Base-by-base conservation (phyloP, 495 filamentous ascomycete genomes). In the Lophiostoma macrostomum region DNA sequence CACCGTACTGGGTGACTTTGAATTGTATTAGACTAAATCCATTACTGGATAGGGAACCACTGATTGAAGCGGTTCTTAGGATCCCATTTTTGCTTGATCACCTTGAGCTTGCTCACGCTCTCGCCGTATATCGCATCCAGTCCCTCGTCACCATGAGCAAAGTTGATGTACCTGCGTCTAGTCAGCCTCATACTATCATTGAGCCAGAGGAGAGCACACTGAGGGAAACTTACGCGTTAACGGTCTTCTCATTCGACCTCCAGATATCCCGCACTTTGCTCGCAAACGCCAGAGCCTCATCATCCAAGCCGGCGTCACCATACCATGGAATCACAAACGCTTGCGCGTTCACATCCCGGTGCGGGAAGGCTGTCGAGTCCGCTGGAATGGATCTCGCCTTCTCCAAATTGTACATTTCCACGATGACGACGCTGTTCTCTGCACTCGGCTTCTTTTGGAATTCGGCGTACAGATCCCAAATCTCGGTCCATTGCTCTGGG, bases 261-360 rank as follows among this genome's bases (percentile, higher is more conserved):
- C 30, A 43, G 22, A 51, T 39, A 11, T 44, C 50, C 19, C 30
- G 27, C 1, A 51, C 22, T 25, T 30, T 45, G 4, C 25, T 34
- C 28, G 61, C 69, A 36, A 66, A 69, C 4, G 55, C 47, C 10
- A 58, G 23, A 12, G 69, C 67, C 10, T 43, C 45, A 11, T 12
- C 31, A 43, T 68, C 63, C 13, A 70, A 49, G 12, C 34, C 56
- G 3, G 47, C 12, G 42, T 68, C 54, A 4, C 22, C 23, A 51
- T 73, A 71, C 64, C 59, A 65, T 0, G 67, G 55, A 14, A 71
- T 65, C 4, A 59, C 55, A 28, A 65, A 52, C 29, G 44, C 65
- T 35, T 70, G 41, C 32, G 52, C 63, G 22, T 53, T 60, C 19
- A 62, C 58, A 31, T 53, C 32, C 7, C 64, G 64, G 12, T 39